Base-by-base conservation (phyloP, 129 eudicot genomes). In the Pulicaria dysenterica region DNA sequence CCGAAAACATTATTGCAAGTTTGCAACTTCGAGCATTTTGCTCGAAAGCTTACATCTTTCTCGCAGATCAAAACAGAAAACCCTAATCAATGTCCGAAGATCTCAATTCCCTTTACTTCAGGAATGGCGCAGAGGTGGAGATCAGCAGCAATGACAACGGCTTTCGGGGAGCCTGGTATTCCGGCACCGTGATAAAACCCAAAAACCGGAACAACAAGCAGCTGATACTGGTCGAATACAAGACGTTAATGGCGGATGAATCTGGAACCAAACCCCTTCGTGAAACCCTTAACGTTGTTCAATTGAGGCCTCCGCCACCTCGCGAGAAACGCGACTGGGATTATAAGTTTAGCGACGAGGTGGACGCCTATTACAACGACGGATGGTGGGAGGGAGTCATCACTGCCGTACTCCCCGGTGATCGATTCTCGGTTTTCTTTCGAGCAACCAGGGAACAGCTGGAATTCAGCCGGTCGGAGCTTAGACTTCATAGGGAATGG, bases 101-200 rank as follows among this genome's bases (percentile, higher is more conserved):
- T 58, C 56, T 46, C 61, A 45, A 56, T 11, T 12, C 76, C 56
- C 24, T 69, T 46, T 77, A 46, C 64, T 92, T 89, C 81, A 61
- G 71, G 76, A 58, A 55, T 8, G 95, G 96, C 8, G 51, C 86
- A 2, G 80, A 80, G 2, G 84, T 95, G 4, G 99, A 95, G 63
- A 66, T 95, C 73, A 90, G 96, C 96, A 84, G 87, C 81, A 76
- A 90, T 56, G 99, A 95, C 48, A 86, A 81, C 0, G 97, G 97
- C 2, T 88, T 95, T 59, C 89, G 94, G 16, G 97, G 99, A 24
- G 84, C 97, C 12, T 95, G 97, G 96, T 95, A 84, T 64, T 31
- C 66, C 2, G 99, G 94, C 42, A 95, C 83, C 41, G 78, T 95
- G 4, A 39, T 86, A 0, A 73, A 72, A 62, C 73, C 73, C 36